Conservation (phyloP, 2,329 filamentous ascomycete species). For the Trichoderma lentiforme region DNA sequence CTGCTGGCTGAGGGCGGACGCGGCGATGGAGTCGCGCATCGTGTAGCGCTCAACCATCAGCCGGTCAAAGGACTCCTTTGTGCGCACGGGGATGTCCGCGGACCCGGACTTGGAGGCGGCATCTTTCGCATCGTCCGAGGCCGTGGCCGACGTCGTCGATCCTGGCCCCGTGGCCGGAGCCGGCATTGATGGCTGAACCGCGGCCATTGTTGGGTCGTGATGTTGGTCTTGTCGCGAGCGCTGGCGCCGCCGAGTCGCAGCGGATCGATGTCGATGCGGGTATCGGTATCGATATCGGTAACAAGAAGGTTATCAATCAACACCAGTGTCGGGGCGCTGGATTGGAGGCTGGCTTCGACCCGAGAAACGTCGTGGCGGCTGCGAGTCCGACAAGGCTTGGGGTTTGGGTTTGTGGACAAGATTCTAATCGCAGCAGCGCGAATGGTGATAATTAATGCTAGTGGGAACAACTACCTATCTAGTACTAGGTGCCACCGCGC, state of each 20-base stretch:
- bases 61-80: constrained; percentile 54
- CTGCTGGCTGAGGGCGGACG: constrained; percentile 49
- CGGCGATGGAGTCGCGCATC: constrained; percentile 52
- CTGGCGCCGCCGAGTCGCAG: constrained; percentile 36
- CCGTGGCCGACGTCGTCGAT: constrained; percentile 30
- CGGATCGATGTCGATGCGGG: constrained; percentile 17
- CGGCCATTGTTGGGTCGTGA: constrained; percentile 39
- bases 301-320: neutral
- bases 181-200: constrained; percentile 38
- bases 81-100: constrained; percentile 43
- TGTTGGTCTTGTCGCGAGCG: constrained; percentile 25
- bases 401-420: constrained; percentile 21
- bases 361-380: neutral
- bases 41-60: constrained; percentile 54
- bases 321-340: neutral
- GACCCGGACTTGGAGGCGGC: constrained; percentile 23
- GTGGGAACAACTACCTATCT: constrained; percentile 11
- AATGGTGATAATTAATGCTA: constrained; percentile 15
- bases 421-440: constrained; percentile 25
- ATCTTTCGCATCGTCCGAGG: constrained; percentile 29
- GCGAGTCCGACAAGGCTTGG: constrained; percentile 15
- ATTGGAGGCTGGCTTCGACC: neutral
- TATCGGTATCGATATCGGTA: neutral
- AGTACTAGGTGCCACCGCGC: neutral
- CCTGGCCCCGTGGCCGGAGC: constrained; percentile 32